Evolutionary conservation across 2,329 filamentous ascomycete genomes (phyloP).

Genomic region (Neurospora sp.): DNA sequence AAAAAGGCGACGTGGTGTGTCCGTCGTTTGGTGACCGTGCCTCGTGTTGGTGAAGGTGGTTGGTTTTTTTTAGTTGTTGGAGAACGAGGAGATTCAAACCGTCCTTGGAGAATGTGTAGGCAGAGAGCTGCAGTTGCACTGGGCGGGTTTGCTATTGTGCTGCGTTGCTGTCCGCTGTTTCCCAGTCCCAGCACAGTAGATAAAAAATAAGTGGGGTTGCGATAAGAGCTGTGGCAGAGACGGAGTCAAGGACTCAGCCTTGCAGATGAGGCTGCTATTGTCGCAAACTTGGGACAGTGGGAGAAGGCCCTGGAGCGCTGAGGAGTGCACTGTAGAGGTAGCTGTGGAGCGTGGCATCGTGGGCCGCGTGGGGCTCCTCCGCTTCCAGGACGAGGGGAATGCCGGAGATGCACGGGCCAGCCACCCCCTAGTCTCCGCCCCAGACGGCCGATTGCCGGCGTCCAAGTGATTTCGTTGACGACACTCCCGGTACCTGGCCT

Average conservation of each 20-base stretch:
- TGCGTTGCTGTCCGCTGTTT: not conserved
- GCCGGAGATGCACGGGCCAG: not conserved
- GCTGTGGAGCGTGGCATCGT: not conserved
- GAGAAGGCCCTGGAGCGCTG: not conserved
- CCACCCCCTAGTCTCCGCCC: not conserved
- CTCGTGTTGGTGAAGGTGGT: not conserved
- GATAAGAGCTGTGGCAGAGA: not conserved
- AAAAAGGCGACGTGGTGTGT: not conserved
- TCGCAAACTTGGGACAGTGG: not conserved
- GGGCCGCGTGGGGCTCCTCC: not conserved
- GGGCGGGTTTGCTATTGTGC: not conserved
- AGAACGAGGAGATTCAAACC: not conserved
- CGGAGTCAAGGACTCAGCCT: not conserved
- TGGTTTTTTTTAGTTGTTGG: not conserved
- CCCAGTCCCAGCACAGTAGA: not conserved
- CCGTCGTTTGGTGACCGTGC: not conserved
- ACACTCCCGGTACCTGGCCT: constrained; percentile 1
- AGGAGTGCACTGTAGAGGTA: not conserved
- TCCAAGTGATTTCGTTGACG: not conserved
- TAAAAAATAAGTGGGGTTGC: not conserved
- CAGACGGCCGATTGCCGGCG: constrained; percentile 17
- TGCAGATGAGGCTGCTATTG: not conserved
- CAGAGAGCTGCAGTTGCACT: not conserved
- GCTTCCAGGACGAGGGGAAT: not conserved
- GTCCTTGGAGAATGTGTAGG: not conserved